Evolutionary conservation across 306 rosid genomes (phyloP), one percentile per base, ranked within the genome.

Genomic region (Cicer yamashitae): DNA sequence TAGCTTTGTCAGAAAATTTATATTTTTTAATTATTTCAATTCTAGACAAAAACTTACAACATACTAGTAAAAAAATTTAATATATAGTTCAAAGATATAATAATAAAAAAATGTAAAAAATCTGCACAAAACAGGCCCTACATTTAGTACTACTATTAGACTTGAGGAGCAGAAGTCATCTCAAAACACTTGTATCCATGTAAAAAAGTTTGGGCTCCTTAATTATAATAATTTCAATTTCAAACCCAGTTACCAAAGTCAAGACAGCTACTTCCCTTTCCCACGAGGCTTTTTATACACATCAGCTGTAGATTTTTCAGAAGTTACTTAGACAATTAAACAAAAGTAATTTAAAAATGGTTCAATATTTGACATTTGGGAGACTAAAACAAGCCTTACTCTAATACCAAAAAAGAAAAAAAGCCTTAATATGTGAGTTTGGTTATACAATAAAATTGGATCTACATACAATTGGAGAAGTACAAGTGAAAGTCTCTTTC

Each of bases 221-320:
- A 30, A 30, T 30, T 30, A 7, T 20, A 18, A 5, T 17, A 15
- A 60, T 57, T 43, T 70, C 65, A 39, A 70, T 18, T 78, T 78
- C 38, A 59, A 60, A 61, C 45, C 61, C 56, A 78, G 3, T 39
- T 22, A 18, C 60, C 79, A 30, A 56, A 66, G 79, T 73, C 79
- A 71, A 34, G 44, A 44, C 18, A 7, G 65, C 77, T 54, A 78
- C 51, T 18, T 69, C 71, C 8, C 44, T 50, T 70, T 40, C 75
- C 38, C 47, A 56, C 67, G 3, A n/a, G 8, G 38, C 46, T 14
- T 65, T 22, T 22, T 34, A 30, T 58, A 22, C 14, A 48, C 67
- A 18, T 66, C 45, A 17, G 17, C 73, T 54, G 0, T n/a, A 40
- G 30, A 38, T 15, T 61, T 47, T 14, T 38, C 39, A 3, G 17